Evolutionary conservation across 495 filamentous ascomycete genomes (phyloP), one percentile per base, ranked within the genome.

Genomic region (Penicillium silybi): DNA sequence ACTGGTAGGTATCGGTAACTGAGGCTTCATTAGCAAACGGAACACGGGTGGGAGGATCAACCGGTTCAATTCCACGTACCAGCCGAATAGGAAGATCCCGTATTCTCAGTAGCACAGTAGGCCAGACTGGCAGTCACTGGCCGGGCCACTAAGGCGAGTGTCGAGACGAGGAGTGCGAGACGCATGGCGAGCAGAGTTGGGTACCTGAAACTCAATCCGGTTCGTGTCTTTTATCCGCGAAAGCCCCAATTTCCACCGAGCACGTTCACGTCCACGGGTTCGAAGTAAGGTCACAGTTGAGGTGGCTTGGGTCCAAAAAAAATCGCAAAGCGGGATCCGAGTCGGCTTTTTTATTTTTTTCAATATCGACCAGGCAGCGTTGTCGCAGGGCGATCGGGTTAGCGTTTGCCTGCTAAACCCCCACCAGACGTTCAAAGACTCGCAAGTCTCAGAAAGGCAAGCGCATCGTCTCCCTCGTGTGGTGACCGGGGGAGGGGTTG

Each of bases 1-100:
- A 88, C 60, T 90, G 85, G 54, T 68, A 89, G 20, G 66, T 78
- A 59, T 71, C 69, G 41, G 48, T 52, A n/a, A 76, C 84, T 87
- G 11, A 1, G 11, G 29, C 8, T 3, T 32, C 29, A 13, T 32
- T 15, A 32, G 29, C 11, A 32, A 13, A 32, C 1, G 3, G 8
- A 32, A 32, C 29, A 11, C 29, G 6, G 2, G 29, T 32, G 29
- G 3, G 13, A 32, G 13, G 10, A 32, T 13, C 10, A 13, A 32
- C 8, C 9, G 29, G 6, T 32, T 53, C 19, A 16, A 26, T 26
- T 3, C 5, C 15, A 48, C 72, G 18, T 61, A 77, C 75, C 58
- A 22, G 55, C 45, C 17, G 51, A 48, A 20, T 41, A 61, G n/a
- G 59, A 56, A 16, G 70, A 53, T 23, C 71, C 76, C 18, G 79